Evolutionary conservation across 805 yeast species (phyloP), one percentile per base, ranked within the genome.

Genomic region (Hanseniaspora occidentalis): DNA sequence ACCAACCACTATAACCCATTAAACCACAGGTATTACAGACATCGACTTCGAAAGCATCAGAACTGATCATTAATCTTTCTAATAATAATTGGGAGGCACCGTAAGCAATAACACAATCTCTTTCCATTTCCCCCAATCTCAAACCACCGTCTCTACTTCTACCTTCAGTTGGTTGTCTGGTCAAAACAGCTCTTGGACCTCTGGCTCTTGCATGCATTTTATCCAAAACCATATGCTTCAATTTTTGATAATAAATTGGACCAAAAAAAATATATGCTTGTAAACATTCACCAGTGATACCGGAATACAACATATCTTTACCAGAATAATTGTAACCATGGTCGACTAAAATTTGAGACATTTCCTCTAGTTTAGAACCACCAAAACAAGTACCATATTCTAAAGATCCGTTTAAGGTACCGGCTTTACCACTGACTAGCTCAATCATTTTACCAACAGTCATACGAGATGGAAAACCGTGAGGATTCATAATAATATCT

Each of bases 391-490:
- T 92, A 53, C 98, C 98, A 52, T 92, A 92, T 59, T 92, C 94
- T 45, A 92, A 66, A 2, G 83, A 56, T 3, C 98, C 98, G 51
- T 84, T 82, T 50, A 92, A 64, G 31, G 92, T 96, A 59, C 98
- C 98, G 0, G 97, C 98, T 57, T 92, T 92, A 50, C 98, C 98
- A 24, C 95, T 82, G 19, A 92, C 82, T 46, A 89, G 70, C 61
- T 92, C 98, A 49, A 92, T 77, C 97, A 92, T 89, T 63, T 92
- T 92, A 44, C 98, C 98, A 16, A 92, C 97, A 31, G 98, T 92
- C 98, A 92, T 92, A 73, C 98, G 94, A 26, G 97, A 89, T 47
- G 98, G 98, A 79, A 89, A 92, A 67, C 96, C 98, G 61, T 89
- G 98, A 1, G 98, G 98, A 57, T 89, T 89, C 96, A 89, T 89